These are phyloP conservation scores for Aspergillus caelatus DNA, from an alignment of 2,329 filamentous ascomycete species.

Conservation along the genomic window DNA sequence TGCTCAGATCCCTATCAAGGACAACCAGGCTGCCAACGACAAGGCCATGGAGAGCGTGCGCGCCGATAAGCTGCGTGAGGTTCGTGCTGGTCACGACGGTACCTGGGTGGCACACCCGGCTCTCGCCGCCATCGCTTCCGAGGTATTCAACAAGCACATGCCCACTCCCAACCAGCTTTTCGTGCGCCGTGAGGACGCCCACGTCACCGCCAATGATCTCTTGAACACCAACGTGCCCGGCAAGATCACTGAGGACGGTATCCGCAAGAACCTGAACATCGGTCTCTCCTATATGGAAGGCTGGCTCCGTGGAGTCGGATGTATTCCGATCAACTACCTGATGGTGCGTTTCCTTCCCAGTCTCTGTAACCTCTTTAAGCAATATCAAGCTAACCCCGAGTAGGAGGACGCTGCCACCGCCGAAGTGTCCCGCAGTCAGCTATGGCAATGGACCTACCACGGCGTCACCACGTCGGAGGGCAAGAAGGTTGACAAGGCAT, in stretches of 20 bases:
- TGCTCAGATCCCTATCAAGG: conserved; percentile 98
- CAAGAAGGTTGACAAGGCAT: conserved; percentile 90
- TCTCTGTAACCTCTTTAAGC: background rate
- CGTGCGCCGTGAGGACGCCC: conserved; percentile 84
- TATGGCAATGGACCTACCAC: conserved; percentile 92
- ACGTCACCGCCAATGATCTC: conserved; percentile 83
- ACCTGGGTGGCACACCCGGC: conserved; percentile 98
- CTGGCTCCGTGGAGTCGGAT: conserved; percentile 92
- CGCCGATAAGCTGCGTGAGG: conserved; percentile 95
- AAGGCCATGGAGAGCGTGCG: conserved; percentile 91
- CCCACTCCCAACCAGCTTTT: conserved; percentile 97
- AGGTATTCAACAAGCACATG: conserved; percentile 98
- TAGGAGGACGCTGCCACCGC: conserved; percentile 92
- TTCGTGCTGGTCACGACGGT: conserved; percentile 90
- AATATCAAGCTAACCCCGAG: conserved; percentile 5
- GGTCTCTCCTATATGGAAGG: conserved; percentile 98
- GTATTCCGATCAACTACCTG: conserved; percentile 94
- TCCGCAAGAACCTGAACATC: conserved; percentile 97
- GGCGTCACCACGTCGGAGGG: conserved; percentile 78
- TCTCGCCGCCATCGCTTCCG: conserved; percentile 81
- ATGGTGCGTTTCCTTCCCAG: conserved; percentile 61
- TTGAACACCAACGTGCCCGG: conserved; percentile 98
- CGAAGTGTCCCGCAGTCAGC: conserved; percentile 89
- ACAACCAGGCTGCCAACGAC: conserved; percentile 87
- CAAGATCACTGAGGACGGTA: conserved; percentile 87